These are phyloP conservation scores for Limnanthes douglasii DNA, from an alignment of 345 rosid genomes.

Conservation along the genomic window DNA sequence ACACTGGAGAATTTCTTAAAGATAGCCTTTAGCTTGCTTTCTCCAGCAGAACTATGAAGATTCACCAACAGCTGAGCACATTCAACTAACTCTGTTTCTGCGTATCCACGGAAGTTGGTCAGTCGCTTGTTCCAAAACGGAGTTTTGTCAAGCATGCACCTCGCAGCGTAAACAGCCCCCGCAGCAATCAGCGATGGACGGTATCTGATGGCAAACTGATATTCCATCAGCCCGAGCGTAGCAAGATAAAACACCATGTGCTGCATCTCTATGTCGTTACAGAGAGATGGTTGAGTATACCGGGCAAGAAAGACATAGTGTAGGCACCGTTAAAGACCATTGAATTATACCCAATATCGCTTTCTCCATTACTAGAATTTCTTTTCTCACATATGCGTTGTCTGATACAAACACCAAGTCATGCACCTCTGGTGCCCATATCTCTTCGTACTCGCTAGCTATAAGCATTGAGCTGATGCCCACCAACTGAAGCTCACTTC, in stretches of 20 bases:
- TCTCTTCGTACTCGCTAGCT: constrained; percentile 87
- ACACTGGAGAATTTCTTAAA: too few relatives aligned
- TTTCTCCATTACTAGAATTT: constrained; percentile 77
- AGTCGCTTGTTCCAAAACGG: constrained; percentile 14
- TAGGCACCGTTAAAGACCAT: constrained; percentile 88
- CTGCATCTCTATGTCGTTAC: too few relatives aligned
- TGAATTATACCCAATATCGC: constrained; percentile 56
- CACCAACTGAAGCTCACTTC: constrained; percentile 67
- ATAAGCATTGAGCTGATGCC: constrained; percentile 75
- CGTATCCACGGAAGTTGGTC: too few relatives aligned
- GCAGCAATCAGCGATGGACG: constrained; percentile 19
- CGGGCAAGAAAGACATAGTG: constrained; percentile 83
- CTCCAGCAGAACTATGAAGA: too few relatives aligned
- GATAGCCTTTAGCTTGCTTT: too few relatives aligned
- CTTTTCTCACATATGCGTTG: constrained; percentile 47
- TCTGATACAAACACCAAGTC: constrained; percentile 72
- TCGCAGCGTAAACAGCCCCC: constrained; percentile 19
- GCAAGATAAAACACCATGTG: constrained; percentile 68
- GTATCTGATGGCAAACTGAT: constrained; percentile 10
- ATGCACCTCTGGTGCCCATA: constrained; percentile 95
- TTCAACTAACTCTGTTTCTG: too few relatives aligned
- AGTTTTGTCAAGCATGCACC: constrained; percentile 12
- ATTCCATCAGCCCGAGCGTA: constrained; percentile 62
- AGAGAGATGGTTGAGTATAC: constrained; percentile 87
- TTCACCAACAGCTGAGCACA: too few relatives aligned